A percentile compares a stretch with the other conserved stretches of the same genome.
These are phyloP conservation scores for Lumnitzera racemosa DNA, from an alignment of 345 rosid species.

Conservation along the genomic window DNA sequence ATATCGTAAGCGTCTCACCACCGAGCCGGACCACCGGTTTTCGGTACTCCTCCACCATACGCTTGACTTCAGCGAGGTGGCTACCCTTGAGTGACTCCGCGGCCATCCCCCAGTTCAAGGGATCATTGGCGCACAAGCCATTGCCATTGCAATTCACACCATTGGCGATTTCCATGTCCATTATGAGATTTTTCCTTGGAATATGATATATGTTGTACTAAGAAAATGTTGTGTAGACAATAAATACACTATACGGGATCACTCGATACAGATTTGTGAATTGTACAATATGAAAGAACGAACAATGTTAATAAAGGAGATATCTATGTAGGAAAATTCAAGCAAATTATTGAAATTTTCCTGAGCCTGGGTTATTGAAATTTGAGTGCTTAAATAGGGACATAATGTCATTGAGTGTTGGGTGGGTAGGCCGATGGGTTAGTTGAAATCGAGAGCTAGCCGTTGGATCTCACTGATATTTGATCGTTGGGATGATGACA, in stretches of 20 bases:
- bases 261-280: neutral
- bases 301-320: neutral
- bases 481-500: slow-evolving; percentile 13
- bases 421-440: slow-evolving; percentile 32
- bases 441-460: slow-evolving; percentile 20
- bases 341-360: neutral
- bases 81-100: slow-evolving; percentile 38
- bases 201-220: neutral
- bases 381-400: slow-evolving; percentile 17
- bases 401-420: slow-evolving; percentile 1
- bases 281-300: neutral
- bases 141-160: neutral
- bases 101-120: slow-evolving; percentile 32
- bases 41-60: slow-evolving; percentile 34
- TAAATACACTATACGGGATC: too few relatives aligned
- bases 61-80: slow-evolving; percentile 37
- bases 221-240: too few relatives aligned
- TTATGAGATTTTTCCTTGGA: neutral
- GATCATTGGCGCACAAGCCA: slow-evolving; percentile 14
- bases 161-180: slow-evolving; percentile 6
- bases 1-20: slow-evolving; percentile 32
- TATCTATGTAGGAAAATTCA: too few relatives aligned
- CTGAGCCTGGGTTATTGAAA: neutral
- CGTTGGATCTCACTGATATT: slow-evolving; percentile 18
- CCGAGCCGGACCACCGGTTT: slow-evolving; percentile 30